A percentile compares a stretch with the other conserved stretches of the same genome.
These are phyloP conservation scores for Cercospora sp. DNA, from an alignment of 2,329 filamentous ascomycete species.

Conservation along the genomic window DNA sequence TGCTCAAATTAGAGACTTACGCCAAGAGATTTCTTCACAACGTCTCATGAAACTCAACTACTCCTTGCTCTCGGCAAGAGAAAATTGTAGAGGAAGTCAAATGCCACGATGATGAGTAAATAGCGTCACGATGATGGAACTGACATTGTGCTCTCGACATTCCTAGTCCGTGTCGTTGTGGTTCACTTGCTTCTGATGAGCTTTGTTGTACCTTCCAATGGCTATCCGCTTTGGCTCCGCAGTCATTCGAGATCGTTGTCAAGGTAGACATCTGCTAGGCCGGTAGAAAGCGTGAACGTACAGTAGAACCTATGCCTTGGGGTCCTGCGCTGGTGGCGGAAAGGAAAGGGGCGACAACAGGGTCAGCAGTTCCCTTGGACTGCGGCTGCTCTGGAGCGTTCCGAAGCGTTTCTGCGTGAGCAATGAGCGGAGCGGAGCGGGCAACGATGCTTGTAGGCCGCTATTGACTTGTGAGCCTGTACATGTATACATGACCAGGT, in stretches of 20 bases:
- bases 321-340: not conserved
- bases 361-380: not conserved
- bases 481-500: not conserved
- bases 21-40: not conserved
- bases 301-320: too few species aligned
- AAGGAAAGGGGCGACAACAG: not conserved
- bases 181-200: too few species aligned
- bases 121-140: too few species aligned
- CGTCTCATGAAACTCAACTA: not conserved
- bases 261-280: not conserved
- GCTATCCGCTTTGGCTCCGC: not conserved
- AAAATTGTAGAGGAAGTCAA: not conserved
- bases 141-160: too few species aligned
- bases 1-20: not conserved
- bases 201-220: too few species aligned
- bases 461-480: not conserved
- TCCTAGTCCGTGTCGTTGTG: too few species aligned
- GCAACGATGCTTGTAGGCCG: not conserved
- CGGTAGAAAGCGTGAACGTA: not conserved
- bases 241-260: too few species aligned
- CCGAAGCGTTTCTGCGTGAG: not conserved
- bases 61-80: not conserved
- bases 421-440: not conserved
- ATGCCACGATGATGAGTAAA: too few species aligned
- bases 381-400: not conserved